Conservation (phyloP, 2,329 filamentous ascomycete genomes). For the Sporothrix euskadiensis region DNA sequence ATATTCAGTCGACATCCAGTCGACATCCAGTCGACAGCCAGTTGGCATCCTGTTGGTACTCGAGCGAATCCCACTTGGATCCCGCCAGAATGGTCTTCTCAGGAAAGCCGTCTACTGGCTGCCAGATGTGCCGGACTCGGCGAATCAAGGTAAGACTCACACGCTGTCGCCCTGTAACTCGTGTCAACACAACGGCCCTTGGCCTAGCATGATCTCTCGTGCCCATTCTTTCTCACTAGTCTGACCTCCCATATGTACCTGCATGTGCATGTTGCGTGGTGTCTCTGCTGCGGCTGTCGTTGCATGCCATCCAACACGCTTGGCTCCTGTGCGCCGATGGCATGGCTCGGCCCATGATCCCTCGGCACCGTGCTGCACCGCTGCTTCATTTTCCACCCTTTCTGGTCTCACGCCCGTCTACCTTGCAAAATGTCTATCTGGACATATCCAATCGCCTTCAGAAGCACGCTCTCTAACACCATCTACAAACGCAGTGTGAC, state of each 20-base stretch:
- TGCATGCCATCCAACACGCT: not conserved
- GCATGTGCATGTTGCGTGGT: not conserved
- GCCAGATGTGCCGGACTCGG: conserved; percentile 71
- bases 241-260: not conserved
- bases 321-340: not conserved
- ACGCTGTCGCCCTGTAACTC: not conserved
- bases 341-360: not conserved
- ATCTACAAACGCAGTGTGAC: conserved; percentile 55
- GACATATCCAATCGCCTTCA: not conserved
- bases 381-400: not conserved
- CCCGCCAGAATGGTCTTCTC: conserved; percentile 59
- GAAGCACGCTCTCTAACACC: conserved; percentile 28
- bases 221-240: not conserved
- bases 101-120: conserved; percentile 66
- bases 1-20: not conserved
- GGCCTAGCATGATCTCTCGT: not conserved
- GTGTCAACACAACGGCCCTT: not conserved
- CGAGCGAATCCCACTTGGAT: not conserved
- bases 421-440: not conserved
- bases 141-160: conserved; percentile 65
- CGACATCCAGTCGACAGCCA: not conserved
- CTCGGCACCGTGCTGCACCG: not conserved
- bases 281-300: not conserved
- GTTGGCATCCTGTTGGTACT: not conserved
- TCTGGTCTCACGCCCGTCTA: not conserved